Percentiles rank a stretch among this genome's conserved stretches.
Evolutionary conservation across 164 flowering plant species (phyloP).

Genomic region (Vitis rupestris): DNA sequence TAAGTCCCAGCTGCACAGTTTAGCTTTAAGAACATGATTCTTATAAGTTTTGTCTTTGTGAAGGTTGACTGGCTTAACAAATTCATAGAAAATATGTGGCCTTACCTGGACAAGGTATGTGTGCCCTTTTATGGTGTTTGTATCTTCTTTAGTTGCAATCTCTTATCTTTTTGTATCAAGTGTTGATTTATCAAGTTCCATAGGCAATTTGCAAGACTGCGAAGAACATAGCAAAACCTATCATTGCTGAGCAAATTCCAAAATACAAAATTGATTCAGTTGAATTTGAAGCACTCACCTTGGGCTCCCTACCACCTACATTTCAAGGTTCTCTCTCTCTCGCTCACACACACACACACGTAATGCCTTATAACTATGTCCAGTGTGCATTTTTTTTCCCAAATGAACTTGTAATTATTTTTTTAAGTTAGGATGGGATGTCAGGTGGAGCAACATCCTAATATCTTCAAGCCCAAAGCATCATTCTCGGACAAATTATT

Average conservation of each 20-base stretch:
- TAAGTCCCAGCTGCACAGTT: background rate
- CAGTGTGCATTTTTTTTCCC: background rate
- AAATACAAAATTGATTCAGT: slow-evolving; percentile 91
- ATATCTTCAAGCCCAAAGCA: no score
- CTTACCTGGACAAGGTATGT: slow-evolving; percentile 88
- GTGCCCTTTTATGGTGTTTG: background rate
- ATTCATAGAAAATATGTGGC: slow-evolving; percentile 84
- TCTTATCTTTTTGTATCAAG: background rate
- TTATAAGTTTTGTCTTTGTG: slow-evolving; percentile 11
- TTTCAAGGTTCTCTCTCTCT: slow-evolving; percentile 66
- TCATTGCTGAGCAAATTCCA: slow-evolving; percentile 92
- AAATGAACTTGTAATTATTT: background rate
- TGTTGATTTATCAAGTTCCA: slow-evolving; percentile 8
- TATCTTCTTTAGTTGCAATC: background rate
- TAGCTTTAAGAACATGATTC: background rate
- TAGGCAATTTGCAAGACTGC: slow-evolving; percentile 94
- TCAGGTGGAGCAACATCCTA: no score
- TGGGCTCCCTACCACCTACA: slow-evolving; percentile 91
- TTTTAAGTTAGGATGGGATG: no score
- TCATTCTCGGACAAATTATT: no score
- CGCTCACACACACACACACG: background rate
- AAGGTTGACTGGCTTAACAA: slow-evolving; percentile 97
- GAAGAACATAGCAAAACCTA: slow-evolving; percentile 77
- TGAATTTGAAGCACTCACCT: slow-evolving; percentile 78
- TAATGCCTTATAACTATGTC: background rate